A percentile compares a stretch with the other conserved stretches of the same genome.
Evolutionary conservation across 176 grass and related monocot species (phyloP).

Genomic region (Dendrocalamus sinicus): DNA sequence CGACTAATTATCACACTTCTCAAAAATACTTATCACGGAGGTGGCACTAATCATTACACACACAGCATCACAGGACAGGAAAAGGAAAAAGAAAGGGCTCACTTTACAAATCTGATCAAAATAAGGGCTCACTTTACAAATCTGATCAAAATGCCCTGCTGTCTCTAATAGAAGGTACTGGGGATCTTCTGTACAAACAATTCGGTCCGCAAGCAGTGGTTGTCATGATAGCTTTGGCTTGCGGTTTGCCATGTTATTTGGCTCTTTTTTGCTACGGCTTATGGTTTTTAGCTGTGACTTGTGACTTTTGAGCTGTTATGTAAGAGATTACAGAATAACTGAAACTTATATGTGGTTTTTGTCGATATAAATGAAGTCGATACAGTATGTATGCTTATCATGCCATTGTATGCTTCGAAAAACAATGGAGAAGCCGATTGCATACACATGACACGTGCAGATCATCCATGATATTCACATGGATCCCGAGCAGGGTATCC

Average conservation of each 20-base stretch:
- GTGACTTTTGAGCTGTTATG: accelerated
- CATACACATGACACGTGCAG: too few species aligned
- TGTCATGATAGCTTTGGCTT: neutral
- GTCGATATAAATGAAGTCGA: too few species aligned
- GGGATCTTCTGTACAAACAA: neutral
- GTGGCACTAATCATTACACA: neutral
- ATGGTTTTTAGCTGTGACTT: accelerated
- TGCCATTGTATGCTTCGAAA: too few species aligned
- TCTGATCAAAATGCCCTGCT: neutral
- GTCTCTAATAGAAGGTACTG: neutral
- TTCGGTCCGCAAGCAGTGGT: neutral
- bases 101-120: neutral
- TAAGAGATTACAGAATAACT: too few species aligned
- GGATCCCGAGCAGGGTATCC: too few species aligned
- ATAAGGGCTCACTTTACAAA: neutral
- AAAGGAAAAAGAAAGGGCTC: neutral
- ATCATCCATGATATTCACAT: too few species aligned
- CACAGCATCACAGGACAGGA: neutral
- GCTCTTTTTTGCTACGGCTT: too few species aligned
- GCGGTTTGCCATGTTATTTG: neutral
- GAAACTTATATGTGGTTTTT: too few species aligned
- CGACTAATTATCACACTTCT: neutral
- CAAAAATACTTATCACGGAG: neutral
- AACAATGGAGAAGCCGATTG: too few species aligned
- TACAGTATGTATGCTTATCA: too few species aligned